Conservation (phyloP, 2,329 filamentous ascomycete species). For the Exophiala sp. region DNA sequence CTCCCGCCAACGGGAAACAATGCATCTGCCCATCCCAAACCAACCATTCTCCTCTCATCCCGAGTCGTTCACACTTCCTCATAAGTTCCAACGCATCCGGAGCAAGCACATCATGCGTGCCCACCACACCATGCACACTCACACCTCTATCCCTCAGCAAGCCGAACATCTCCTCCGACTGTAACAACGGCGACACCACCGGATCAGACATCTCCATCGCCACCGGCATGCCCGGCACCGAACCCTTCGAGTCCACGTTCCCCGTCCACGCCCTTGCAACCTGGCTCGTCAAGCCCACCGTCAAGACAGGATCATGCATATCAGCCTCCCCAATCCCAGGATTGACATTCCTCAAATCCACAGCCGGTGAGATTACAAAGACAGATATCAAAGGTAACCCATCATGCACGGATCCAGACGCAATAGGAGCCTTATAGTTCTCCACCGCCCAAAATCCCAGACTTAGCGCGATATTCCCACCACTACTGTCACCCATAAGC, state of each 20-base stretch:
- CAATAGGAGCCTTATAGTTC: slow-evolving; percentile 3
- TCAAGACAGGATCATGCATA: slow-evolving; percentile 47
- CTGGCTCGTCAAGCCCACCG: slow-evolving; percentile 35
- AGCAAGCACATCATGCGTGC: slow-evolving; percentile 51
- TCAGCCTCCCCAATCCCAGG: slow-evolving; percentile 41
- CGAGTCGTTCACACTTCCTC: slow-evolving; percentile 42
- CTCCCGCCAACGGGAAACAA: slow-evolving; percentile 53
- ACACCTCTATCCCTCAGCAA: slow-evolving; percentile 41
- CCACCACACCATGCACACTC: slow-evolving; percentile 52
- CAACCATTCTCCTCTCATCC: slow-evolving; percentile 53
- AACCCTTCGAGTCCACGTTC: neutral
- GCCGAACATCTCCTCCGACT: slow-evolving; percentile 36
- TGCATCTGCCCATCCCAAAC: slow-evolving; percentile 61
- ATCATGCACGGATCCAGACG: too few species aligned
- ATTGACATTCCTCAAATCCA: slow-evolving; percentile 48
- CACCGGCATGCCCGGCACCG: neutral
- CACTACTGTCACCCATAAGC: slow-evolving; percentile 55
- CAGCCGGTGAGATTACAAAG: slow-evolving; percentile 49
- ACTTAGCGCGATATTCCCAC: slow-evolving; percentile 49
- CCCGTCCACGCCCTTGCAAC: slow-evolving; percentile 10
- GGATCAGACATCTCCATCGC: slow-evolving; percentile 34
- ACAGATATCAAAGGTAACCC: slow-evolving; percentile 27
- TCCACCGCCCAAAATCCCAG: slow-evolving; percentile 30
- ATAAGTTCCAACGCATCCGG: slow-evolving; percentile 52
- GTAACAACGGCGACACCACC: slow-evolving; percentile 48